Conservation (phyloP, 2,329 filamentous ascomycete species). For the Cercospora citrullina region DNA sequence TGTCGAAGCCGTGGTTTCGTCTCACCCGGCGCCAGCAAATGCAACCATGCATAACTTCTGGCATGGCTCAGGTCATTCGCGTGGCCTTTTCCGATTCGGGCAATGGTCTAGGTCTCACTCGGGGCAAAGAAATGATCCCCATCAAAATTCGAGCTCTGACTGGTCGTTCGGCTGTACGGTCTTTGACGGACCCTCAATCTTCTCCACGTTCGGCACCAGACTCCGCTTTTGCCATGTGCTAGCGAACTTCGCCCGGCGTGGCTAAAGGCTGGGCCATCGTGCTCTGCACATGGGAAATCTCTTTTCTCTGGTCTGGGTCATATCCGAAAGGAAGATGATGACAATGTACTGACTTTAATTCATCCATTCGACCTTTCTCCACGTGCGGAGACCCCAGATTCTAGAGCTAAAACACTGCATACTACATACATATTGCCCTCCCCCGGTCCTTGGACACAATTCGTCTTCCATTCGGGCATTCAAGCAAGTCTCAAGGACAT, state of each 20-base stretch:
- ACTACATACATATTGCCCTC: slow-evolving; percentile 8
- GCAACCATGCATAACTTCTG: background rate
- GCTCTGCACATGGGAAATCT: slow-evolving; percentile 22
- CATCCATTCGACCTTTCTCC: slow-evolving; percentile 17
- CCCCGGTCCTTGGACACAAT: slow-evolving; percentile 1
- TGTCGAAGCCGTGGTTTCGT: background rate
- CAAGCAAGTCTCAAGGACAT: background rate
- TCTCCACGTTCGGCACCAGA: slow-evolving; percentile 5
- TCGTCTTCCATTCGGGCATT: background rate
- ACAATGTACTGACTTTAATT: slow-evolving; percentile 19
- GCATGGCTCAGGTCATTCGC: slow-evolving; percentile 3
- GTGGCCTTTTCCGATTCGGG: background rate
- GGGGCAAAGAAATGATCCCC: slow-evolving; percentile 9
- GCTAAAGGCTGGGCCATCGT: background rate
- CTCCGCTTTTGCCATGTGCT: background rate
- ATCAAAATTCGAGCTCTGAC: background rate
- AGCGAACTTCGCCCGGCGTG: slow-evolving; percentile 10
- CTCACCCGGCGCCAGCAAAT: background rate
- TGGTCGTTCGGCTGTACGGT: slow-evolving; percentile 1
- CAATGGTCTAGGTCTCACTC: background rate
- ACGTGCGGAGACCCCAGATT: slow-evolving; percentile 14
- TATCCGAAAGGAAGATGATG: background rate
- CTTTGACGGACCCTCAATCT: slow-evolving; percentile 12
- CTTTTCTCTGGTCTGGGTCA: slow-evolving; percentile 15
- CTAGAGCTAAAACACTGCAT: slow-evolving; percentile 6